A percentile compares a stretch with the other conserved stretches of the same genome.
These are phyloP conservation scores for Blastomyces gilchristii DNA, from an alignment of 2,329 filamentous ascomycete species.

Conservation along the genomic window DNA sequence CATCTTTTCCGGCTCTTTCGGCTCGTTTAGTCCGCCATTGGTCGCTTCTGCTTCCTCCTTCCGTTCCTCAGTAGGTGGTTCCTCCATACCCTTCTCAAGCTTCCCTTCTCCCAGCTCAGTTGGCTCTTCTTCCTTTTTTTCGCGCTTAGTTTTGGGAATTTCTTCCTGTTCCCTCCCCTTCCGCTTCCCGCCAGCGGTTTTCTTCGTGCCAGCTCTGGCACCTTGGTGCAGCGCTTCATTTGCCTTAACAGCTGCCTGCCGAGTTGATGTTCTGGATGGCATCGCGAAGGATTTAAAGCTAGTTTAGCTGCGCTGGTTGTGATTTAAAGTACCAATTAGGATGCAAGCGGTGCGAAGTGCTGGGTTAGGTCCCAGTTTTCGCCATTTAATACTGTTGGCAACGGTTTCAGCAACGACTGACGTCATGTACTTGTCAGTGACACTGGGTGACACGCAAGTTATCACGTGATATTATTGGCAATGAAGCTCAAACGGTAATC, in stretches of 20 bases:
- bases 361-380: background rate
- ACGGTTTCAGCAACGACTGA: background rate
- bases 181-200: constrained; percentile 30
- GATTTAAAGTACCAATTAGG: background rate
- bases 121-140: constrained; percentile 21
- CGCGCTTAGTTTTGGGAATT: constrained; percentile 28
- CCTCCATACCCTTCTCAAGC: constrained; percentile 5
- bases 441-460: background rate
- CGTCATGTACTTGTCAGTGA: background rate
- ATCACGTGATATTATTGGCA: background rate
- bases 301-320: background rate
- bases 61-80: constrained; percentile 11
- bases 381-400: constrained; percentile 2
- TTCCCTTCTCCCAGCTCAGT: background rate
- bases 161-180: constrained; percentile 24
- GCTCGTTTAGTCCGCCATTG: constrained; percentile 16
- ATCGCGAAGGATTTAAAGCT: constrained; percentile 16
- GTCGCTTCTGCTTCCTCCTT: constrained; percentile 17
- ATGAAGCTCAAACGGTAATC: background rate
- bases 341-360: background rate
- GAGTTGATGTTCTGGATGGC: constrained; percentile 31
- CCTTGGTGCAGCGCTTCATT: constrained; percentile 32
- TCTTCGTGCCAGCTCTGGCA: constrained; percentile 22
- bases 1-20: constrained; percentile 10
- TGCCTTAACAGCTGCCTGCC: constrained; percentile 36